A percentile compares a stretch with the other conserved stretches of the same genome.
Conservation (phyloP, 1,284 basidiomycete species). For the Austropuccinia psidii region DNA sequence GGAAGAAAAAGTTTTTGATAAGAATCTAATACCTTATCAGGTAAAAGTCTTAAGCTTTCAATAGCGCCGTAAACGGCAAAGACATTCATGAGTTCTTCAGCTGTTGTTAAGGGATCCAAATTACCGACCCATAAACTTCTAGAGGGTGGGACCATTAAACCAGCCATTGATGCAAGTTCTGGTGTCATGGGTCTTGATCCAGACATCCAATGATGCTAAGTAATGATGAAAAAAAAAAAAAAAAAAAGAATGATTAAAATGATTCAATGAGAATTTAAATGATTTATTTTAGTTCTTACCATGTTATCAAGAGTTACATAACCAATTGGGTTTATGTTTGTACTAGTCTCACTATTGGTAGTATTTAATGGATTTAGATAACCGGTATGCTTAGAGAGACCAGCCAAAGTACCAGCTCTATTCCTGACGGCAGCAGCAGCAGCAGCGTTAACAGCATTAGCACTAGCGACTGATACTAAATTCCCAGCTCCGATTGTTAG, state of each 20-base stretch:
- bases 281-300: slow-evolving; percentile 23
- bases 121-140: slow-evolving; percentile 97
- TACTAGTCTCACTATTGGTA: background rate
- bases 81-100: slow-evolving; percentile 85
- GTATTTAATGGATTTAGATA: slow-evolving; percentile 14
- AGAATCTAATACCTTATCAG: slow-evolving; percentile 70
- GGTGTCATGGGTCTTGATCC: slow-evolving; percentile 27
- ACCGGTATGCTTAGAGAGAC: slow-evolving; percentile 11
- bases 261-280: background rate
- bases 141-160: slow-evolving; percentile 66
- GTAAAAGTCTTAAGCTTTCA: slow-evolving; percentile 82
- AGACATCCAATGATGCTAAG: slow-evolving; percentile 28
- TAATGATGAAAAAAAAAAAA: background rate
- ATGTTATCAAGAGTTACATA: slow-evolving; percentile 7
- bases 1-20: background rate
- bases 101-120: slow-evolving; percentile 82
- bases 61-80: slow-evolving; percentile 95
- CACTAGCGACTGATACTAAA: background rate
- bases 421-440: slow-evolving; percentile 14
- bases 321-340: background rate
- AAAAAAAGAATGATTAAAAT: background rate
- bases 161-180: slow-evolving; percentile 5
- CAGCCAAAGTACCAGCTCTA: slow-evolving; percentile 23
- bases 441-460: slow-evolving; percentile 15
- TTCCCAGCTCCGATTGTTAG: background rate